Evolutionary conservation across 345 rosid species (phyloP), one percentile per base, ranked within the genome.

Genomic region (Citrus unshiu): DNA sequence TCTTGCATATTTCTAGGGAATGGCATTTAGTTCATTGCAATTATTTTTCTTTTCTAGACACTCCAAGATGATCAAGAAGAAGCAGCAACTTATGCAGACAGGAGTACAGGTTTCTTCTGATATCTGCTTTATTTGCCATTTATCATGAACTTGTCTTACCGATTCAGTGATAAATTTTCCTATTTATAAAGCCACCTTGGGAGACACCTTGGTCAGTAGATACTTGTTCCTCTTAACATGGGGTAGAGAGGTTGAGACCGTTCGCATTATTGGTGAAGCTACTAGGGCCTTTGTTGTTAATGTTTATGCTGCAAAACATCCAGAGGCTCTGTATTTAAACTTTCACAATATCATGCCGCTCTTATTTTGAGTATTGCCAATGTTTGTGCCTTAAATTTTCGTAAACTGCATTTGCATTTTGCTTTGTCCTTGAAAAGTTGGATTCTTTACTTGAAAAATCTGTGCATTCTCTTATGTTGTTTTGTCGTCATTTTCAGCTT

Each of bases 11-110:
- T 68, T 74, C 37, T 34, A 58, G 35, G 39, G 65, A 34, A 22
- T 40, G 56, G 54, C 72, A 1, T 81, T 64, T 66, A 27, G 40
- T 77, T 77, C 22, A 78, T 77, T 59, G 75, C 64, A 68, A 32
- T 68, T 75, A 25, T 67, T 40, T 83, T 64, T 73, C 59, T 67
- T 77, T 80, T 27, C 84, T 82, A 95, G 98, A 83, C 32, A 88
- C 60, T 86, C 84, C 2, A 87, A 43, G 83, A 91, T 89, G 97
- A 88, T 70, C 81, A 80, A 84, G 87, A 95, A 93, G 89, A 93
- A 92, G 88, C 97, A 90, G 78, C 83, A 85, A 68, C n/a, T 80
- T 79, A 89, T 93, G 96, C 92, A 85, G 86, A 82, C 66, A 77
- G 97, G 87, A 80, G 75, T 93, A 69, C 83, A 74, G 97, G 99